A percentile compares a stretch with the other conserved stretches of the same genome.
Evolutionary conservation across 768 basidiomycete genomes (phyloP).

Genomic region (Kondoa malvinella): DNA sequence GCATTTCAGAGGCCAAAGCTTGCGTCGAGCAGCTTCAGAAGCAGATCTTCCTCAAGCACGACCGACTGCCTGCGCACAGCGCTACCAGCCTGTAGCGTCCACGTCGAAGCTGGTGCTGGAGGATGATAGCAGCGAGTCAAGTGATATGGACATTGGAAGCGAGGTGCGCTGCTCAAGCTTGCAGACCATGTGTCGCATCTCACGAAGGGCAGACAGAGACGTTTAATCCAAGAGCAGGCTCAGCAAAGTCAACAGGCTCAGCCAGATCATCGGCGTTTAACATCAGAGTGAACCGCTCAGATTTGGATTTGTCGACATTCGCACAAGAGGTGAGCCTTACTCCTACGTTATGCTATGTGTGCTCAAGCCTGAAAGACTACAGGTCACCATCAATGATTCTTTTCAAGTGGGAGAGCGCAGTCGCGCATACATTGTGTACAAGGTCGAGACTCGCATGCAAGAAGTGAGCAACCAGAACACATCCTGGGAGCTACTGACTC

Average conservation of each 20-base stretch:
- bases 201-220: not conserved
- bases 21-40: not conserved
- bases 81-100: not conserved
- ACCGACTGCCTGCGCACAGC: not conserved
- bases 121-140: not conserved
- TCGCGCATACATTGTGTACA: constrained; percentile 22
- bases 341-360: too few species aligned
- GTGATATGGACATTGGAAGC: not conserved
- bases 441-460: constrained; percentile 18
- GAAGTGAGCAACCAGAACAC: not conserved
- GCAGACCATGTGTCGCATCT: not conserved
- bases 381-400: constrained; percentile 17
- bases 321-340: constrained; percentile 16
- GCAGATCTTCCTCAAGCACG: not conserved
- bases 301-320: constrained; percentile 8
- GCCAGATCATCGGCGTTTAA: not conserved
- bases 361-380: too few species aligned
- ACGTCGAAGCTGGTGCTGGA: not conserved
- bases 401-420: constrained; percentile 14
- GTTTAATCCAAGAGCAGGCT: not conserved
- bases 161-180: not conserved
- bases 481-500: not conserved
- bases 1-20: not conserved
- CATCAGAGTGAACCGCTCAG: constrained; percentile 18
- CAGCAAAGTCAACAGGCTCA: not conserved